A percentile compares a stretch with the other conserved stretches of the same genome.
Evolutionary conservation across 345 rosid species (phyloP).

Genomic region (Moricandia arvensis): DNA sequence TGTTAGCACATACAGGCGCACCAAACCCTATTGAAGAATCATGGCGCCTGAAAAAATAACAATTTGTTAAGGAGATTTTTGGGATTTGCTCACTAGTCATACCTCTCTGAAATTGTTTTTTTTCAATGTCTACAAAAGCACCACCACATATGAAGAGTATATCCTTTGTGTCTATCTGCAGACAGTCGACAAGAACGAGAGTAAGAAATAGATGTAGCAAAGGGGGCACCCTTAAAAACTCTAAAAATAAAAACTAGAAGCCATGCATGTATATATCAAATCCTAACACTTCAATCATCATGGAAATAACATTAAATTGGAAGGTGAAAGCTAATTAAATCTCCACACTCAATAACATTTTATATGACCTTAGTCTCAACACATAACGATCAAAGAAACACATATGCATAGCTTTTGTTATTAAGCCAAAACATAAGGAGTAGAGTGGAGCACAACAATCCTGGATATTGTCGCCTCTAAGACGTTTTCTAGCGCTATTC

Average conservation of each 20-base stretch:
- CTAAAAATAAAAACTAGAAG: not conserved
- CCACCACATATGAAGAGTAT: slow-evolving; percentile 99
- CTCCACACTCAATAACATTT: too few species aligned
- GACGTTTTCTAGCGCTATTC: slow-evolving; percentile 98
- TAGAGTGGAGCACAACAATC: slow-evolving; percentile 38
- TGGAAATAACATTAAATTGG: not conserved
- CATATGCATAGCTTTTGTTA: not conserved
- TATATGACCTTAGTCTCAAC: too few species aligned
- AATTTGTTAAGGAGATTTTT: too few species aligned
- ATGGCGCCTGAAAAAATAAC: slow-evolving; percentile 55
- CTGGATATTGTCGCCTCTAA: slow-evolving; percentile 99
- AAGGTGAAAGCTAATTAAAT: too few species aligned
- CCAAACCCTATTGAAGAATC: slow-evolving; percentile 99
- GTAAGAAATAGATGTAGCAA: slow-evolving; percentile 13
- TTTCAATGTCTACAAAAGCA: slow-evolving; percentile 90
- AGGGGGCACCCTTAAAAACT: not conserved
- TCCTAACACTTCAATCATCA: not conserved
- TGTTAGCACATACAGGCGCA: slow-evolving; percentile 94
- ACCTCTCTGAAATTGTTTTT: slow-evolving; percentile 99
- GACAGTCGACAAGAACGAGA: not conserved
- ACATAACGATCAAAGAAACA: too few species aligned
- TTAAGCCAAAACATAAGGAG: slow-evolving; percentile 13
- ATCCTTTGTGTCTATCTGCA: slow-evolving; percentile 96
- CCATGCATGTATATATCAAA: not conserved
- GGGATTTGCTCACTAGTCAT: too few species aligned